Base-by-base conservation (phyloP, 371 early-diverging fungal genomes). In the Apophysomyces variabilis region DNA sequence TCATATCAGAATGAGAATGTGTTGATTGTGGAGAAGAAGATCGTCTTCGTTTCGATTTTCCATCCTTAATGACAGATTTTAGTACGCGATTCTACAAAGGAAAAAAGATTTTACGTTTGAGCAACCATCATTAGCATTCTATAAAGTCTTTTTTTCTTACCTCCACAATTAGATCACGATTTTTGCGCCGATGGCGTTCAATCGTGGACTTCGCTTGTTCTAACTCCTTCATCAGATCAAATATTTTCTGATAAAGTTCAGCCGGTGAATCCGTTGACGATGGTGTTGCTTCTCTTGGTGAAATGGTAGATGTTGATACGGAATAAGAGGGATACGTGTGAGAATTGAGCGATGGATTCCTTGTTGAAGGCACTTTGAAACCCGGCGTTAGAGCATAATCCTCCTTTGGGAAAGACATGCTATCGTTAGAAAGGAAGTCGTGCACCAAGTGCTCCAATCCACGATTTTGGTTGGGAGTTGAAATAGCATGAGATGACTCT, bases 121-220 rank as follows among this genome's bases (percentile, higher is more conserved):
- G 43, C 32, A 41, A 41, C 13, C 13, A 41, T 41, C 8, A 5
- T 41, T 41, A 47, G 47, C 47, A 47, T 5, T 3, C 7, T n/a
- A 47, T n/a, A 7, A 47, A 47, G 18, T 16, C 18, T 7, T 26
- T n/a, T 7, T 5, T 9, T 16, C 21, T 21, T 50, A 50, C 54
- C 32, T 50, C 54, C 1, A 50, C 54, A 6, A 50, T 18, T 9
- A 50, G 54, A 50, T 50, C 54, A 11, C 54, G 54, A 5, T 50
- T 50, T 26, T 50, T 50, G 18, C 54, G 54, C 7, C 21, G 54
- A 21, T 21, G n/a, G 5, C 54, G 54, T 50, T 50, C 54, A n/a
- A 50, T 7, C 5, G n/a, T 5, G 3, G 54, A 7, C 9, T 50
- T n/a, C 1, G 21, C n/a, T 6, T 21, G 18, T 5, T 50, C 54